These are phyloP conservation scores for Dichotomopilus funicola DNA, from an alignment of 2,329 filamentous ascomycete species.

Conservation along the genomic window DNA sequence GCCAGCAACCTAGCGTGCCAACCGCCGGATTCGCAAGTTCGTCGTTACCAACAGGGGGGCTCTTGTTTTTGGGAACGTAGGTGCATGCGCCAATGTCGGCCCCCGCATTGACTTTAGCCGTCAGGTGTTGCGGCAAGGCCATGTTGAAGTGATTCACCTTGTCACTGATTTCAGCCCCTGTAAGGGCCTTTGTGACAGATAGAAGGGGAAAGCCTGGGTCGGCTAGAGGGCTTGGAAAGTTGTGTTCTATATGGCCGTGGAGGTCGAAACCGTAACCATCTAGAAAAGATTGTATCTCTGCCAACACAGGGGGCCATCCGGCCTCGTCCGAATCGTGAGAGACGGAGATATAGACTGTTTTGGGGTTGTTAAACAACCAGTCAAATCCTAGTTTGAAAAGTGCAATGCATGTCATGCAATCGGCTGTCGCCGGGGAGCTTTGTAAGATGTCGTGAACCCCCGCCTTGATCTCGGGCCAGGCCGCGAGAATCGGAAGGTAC, in stretches of 20 bases:
- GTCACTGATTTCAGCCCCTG: not conserved
- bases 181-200: not conserved
- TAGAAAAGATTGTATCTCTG: not conserved
- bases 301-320: not conserved
- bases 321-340: not conserved
- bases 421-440: not conserved
- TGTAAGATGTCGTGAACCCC: not conserved
- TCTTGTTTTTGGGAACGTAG: not conserved
- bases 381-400: constrained; percentile 1
- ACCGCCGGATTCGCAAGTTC: not conserved
- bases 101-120: not conserved
- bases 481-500: not conserved
- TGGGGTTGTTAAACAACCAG: not conserved
- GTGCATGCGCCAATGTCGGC: not conserved
- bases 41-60: not conserved
- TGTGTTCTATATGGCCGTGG: not conserved
- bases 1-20: not conserved
- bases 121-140: not conserved
- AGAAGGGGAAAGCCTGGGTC: not conserved
- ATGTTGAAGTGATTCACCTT: not conserved
- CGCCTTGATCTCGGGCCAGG: not conserved
- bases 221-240: not conserved
- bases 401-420: not conserved
- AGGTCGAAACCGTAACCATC: not conserved
- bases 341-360: not conserved